These are phyloP conservation scores for Sugiyamaella paludigena DNA, from an alignment of 1,139 yeast genomes.

Conservation along the genomic window DNA sequence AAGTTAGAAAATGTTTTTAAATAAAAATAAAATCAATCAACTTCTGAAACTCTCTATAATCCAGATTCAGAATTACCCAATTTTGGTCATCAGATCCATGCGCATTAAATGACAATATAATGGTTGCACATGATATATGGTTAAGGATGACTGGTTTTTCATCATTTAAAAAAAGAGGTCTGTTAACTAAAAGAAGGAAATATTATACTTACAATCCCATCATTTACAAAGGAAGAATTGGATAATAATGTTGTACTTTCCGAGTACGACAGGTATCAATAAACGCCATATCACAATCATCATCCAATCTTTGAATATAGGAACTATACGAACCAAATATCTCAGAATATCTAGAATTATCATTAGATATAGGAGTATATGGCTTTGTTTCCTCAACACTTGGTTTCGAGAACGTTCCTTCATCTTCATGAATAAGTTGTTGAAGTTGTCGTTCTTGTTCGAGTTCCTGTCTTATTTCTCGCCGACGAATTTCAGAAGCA, in stretches of 20 bases:
- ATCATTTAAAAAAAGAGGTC: constrained; percentile 10
- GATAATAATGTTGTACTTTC: constrained; percentile 23
- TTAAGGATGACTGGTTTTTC: constrained; percentile 24
- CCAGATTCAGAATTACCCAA: constrained; percentile 18
- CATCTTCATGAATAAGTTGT: not conserved
- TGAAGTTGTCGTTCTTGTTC: not conserved
- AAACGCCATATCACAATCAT: constrained; percentile 17
- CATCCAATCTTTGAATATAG: constrained; percentile 21
- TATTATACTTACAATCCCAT: constrained; percentile 1
- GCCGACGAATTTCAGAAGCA: constrained; percentile 23
- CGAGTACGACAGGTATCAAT: constrained; percentile 11
- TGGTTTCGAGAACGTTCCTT: not conserved
- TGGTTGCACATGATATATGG: constrained; percentile 18
- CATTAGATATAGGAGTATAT: constrained; percentile 13
- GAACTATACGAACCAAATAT: constrained; percentile 21
- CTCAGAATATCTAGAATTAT: constrained; percentile 9
- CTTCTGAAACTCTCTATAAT: not conserved
- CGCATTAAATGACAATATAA: constrained; percentile 17
- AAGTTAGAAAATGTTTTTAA: not conserved
- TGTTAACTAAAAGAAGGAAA: not conserved
- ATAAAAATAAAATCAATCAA: not conserved
- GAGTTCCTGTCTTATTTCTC: not conserved
- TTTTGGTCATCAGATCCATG: constrained; percentile 16
- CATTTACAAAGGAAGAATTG: constrained; percentile 21
- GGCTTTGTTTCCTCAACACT: constrained; percentile 23